phyloP scores from a whole-genome alignment of 371 early-diverging fungal genomes.

The Saksenaea oblongispora region DNA sequence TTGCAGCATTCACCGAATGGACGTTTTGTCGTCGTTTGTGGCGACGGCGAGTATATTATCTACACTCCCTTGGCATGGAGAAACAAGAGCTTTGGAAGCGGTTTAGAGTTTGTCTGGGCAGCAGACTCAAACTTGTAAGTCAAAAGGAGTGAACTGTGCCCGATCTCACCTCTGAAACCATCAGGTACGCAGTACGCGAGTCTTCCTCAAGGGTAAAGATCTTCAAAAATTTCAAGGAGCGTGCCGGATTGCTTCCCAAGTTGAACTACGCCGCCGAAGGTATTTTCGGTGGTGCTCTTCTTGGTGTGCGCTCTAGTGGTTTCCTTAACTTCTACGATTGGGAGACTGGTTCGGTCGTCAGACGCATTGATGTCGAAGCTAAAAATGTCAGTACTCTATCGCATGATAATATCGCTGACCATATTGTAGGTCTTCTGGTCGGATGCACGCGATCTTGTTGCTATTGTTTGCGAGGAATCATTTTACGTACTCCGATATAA shows the following conservation, averaged over 20 bases:
- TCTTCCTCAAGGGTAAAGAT: constrained; percentile 83
- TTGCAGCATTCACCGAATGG: constrained; percentile 98
- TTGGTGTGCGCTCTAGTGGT: constrained; percentile 83
- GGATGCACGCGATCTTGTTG: constrained; percentile 89
- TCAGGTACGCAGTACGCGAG: constrained; percentile 91
- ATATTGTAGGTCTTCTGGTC: constrained; percentile 80
- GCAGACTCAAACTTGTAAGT: constrained; percentile 86
- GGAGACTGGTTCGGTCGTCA: constrained; percentile 89
- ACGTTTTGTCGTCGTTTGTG: constrained; percentile 97
- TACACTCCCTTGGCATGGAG: constrained; percentile 99
- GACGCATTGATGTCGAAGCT: constrained; percentile 93
- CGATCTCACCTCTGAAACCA: not conserved
- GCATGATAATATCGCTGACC: not conserved
- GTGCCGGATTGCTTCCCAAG: constrained; percentile 61
- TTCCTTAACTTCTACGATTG: constrained; percentile 96
- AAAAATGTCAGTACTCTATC: constrained; percentile 57
- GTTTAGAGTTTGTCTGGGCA: constrained; percentile 97
- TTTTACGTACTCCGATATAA: constrained; percentile 93
- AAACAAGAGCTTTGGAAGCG: constrained; percentile 97
- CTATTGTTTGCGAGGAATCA: constrained; percentile 89
- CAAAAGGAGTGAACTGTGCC: not conserved
- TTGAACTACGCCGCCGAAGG: constrained; percentile 87
- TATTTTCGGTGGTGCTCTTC: constrained; percentile 91
- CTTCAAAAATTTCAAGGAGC: constrained; percentile 94
- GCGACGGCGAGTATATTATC: constrained; percentile 98